Percentiles rank a stretch among this genome's conserved stretches.
Conservation (phyloP, 2,329 filamentous ascomycete species). For the Geoglossum cookeanum region DNA sequence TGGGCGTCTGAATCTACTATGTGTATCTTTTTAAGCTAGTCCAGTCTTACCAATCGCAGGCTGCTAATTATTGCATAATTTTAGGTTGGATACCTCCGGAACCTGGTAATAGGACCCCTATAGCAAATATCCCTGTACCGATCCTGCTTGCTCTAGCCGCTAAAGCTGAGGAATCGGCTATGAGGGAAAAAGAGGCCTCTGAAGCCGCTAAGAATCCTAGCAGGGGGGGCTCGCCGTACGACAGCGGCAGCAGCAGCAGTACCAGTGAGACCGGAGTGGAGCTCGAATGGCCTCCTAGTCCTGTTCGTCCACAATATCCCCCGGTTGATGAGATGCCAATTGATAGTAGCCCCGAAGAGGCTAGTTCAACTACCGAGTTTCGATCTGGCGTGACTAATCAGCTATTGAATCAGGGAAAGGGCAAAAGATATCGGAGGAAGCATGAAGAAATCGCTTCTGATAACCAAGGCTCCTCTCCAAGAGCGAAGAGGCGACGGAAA, state of each 20-base stretch:
- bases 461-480: not conserved
- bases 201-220: not conserved
- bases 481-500: not conserved
- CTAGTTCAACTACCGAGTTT: not conserved
- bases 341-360: not conserved
- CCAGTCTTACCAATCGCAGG: too few relatives aligned
- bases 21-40: not conserved
- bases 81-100: constrained; percentile 18
- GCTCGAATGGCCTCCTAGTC: not conserved
- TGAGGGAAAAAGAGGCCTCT: not conserved
- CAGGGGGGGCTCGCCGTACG: not conserved
- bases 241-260: not conserved
- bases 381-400: not conserved
- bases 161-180: constrained; percentile 3
- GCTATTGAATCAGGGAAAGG: not conserved
- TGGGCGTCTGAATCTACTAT: not conserved
- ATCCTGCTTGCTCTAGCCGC: constrained; percentile 13
- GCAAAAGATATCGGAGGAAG: not conserved
- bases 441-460: not conserved
- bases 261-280: not conserved
- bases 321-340: not conserved
- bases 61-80: not conserved
- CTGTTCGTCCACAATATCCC: not conserved
- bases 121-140: constrained; percentile 21
- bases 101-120: constrained; percentile 18